Base-by-base conservation (phyloP, 1,139 yeast species). In the Diutina sp. region DNA sequence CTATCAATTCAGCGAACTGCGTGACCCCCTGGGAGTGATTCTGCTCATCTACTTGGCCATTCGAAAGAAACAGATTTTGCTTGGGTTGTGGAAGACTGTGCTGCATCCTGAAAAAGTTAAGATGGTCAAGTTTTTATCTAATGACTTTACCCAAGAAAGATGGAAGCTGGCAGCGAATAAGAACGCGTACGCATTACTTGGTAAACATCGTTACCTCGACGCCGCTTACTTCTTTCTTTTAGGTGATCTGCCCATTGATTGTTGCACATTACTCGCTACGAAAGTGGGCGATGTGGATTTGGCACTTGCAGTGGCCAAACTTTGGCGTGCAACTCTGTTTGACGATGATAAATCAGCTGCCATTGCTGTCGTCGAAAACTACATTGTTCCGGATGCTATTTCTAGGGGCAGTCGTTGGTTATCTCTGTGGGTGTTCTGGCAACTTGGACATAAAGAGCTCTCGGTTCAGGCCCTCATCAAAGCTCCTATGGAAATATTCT, bases 81-180 rank as follows among this genome's bases (percentile, higher is more conserved):
- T 85, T 9, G 90, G 96, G 3, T 76, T 93, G 14, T 95, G 99
- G 99, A 80, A 84, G 64, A 82, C 93, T 1, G 74, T 79, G 11
- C 84, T 87, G 30, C 90, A 90, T 66, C 79, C 85, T 3, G 99
- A 95, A 64, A 90, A 85, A 62, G 82, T 80, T 48, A 90, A 91
- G 66, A 88, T 93, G 82, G 63, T 90, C 57, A 84, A 78, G 63
- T 86, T 93, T 63, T 72, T 93, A 63, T 74, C 76, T 25, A 86
- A 91, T 65, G 95, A 95, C 66, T 93, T 91, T 65, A 72, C 71
- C 1, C 80, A 82, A 57, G 76, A 79, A 11, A 73, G 97, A 55
- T 91, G 97, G 97, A 79, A 75, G 62, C 79, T 89, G 0, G 97
- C 97, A 0, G 97, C 99, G 0, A 71, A 82, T 64, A 93, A 93